These are phyloP conservation scores for Pecoramyces ruminantium DNA, from an alignment of 192 early-diverging fungal species.

Conservation along the genomic window DNA sequence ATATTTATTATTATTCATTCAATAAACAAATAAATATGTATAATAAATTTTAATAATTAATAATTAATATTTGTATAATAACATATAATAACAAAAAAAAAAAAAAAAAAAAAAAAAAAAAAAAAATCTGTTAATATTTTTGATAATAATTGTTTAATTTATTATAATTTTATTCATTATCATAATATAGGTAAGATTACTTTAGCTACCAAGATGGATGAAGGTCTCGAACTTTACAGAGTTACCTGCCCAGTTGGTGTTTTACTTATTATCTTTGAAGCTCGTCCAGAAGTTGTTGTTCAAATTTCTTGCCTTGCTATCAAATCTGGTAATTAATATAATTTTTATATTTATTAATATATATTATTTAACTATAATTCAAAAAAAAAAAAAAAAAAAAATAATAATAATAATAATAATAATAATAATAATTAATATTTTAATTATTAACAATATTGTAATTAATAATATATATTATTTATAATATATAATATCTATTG, in stretches of 20 bases:
- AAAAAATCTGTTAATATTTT: no score
- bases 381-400: no score
- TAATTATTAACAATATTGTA: no score
- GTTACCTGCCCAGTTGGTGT: constrained; percentile 89
- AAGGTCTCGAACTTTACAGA: constrained; percentile 72
- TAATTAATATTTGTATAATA: not conserved
- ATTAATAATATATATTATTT: no score
- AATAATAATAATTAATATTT: no score
- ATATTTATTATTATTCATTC: no score
- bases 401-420: no score
- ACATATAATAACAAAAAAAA: not conserved
- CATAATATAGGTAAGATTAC: constrained; percentile 34
- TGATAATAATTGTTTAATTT: no score
- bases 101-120: not conserved
- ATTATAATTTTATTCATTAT: constrained; percentile 1
- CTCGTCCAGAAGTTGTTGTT: constrained; percentile 94
- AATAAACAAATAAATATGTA: no score
- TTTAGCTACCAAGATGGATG: constrained; percentile 58
- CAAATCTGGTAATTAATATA: constrained; percentile 50
- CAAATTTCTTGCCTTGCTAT: constrained; percentile 88
- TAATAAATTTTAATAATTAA: no score
- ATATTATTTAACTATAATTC: no score
- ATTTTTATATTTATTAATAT: not conserved
- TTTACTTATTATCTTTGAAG: constrained; percentile 93
- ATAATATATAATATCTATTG: no score